Base-by-base conservation (phyloP, 2,329 filamentous ascomycete genomes). In the Cladobotryum protrusum region DNA sequence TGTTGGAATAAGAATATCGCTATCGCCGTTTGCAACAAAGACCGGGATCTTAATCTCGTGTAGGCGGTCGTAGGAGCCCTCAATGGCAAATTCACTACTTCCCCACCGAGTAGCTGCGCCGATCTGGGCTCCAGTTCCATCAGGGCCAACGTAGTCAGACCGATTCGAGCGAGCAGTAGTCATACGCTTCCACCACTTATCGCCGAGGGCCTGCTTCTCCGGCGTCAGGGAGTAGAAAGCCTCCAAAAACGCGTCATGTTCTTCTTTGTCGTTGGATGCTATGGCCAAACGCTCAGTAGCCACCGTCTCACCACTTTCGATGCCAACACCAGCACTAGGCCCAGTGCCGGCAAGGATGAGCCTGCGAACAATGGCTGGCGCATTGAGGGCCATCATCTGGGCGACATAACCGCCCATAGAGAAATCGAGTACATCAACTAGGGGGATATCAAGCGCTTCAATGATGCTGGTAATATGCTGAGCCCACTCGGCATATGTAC, bases 331-430 rank as follows among this genome's bases (percentile, higher is more conserved):
- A 9, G 47, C 33, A 20, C 47, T 49, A 2, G 47, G 47, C 11
- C 47, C 47, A 9, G 47, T 45, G 32, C 47, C 41, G 4, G 41
- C 47, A 2, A 49, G 47, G 3, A 49, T 45, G 1, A 49, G 47
- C 34, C 18, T 49, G 41, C 41, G 47, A 40, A 45, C 13, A 33
- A 49, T 32, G 15, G 14, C 13, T 12, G 47, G 41, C 14, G 43
- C 11, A 35, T 49, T 49, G 17, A 49, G 42, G 17, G 41, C 47
- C 18, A 12, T 29, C 41, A 49, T 45, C 33, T 49, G 47, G 5
- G 47, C 41, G 2, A 13, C 48, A 49, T 37, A 40, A 5, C 48
- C 35, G 17, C 48, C 42, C 47, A 49, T 49, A 15, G 48, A 49
- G 24, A 49, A 45, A n/a, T 19, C 42, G 2, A 49, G 18, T 5